Evolutionary conservation across 805 yeast species (phyloP).

Genomic region (Sugiyamaella qingdaonensis): DNA sequence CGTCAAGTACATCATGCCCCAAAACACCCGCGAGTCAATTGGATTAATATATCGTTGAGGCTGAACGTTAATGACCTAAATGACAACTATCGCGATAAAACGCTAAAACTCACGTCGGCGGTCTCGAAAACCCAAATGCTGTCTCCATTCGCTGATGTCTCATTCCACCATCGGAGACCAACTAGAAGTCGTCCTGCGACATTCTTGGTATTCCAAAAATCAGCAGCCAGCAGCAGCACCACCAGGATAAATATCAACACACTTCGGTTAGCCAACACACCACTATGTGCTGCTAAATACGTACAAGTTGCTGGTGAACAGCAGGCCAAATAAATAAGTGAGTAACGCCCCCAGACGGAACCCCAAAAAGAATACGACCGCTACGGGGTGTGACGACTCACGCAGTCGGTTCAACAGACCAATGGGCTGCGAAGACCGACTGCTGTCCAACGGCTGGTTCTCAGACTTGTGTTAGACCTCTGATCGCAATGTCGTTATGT

Average conservation of each 20-base stretch:
- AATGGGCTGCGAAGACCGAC: constrained; percentile 9
- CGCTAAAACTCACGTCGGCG: constrained; percentile 46
- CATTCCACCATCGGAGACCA: constrained; percentile 96
- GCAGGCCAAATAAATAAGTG: constrained; percentile 65
- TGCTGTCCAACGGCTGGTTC: constrained; percentile 5
- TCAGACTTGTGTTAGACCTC: constrained; percentile 2
- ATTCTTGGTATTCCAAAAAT: constrained; percentile 91
- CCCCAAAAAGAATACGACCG: constrained; percentile 57
- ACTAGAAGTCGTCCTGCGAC: constrained; percentile 86
- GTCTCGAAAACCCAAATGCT: constrained; percentile 86
- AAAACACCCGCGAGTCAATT: constrained; percentile 83
- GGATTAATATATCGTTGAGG: constrained; percentile 67
- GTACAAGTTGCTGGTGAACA: constrained; percentile 58
- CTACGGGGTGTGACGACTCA: constrained; percentile 82
- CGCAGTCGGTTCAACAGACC: constrained; percentile 46
- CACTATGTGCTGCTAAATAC: constrained; percentile 9
- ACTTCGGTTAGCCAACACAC: constrained; percentile 22
- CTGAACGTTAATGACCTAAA: constrained; percentile 16
- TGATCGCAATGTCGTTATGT: too few species aligned
- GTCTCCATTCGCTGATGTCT: constrained; percentile 58
- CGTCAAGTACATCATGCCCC: constrained; percentile 71
- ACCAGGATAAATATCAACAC: constrained; percentile 76
- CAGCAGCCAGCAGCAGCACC: constrained; percentile 74
- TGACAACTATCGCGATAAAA: not conserved
- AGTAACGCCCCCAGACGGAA: constrained; percentile 60